A percentile compares a stretch with the other conserved stretches of the same genome.
phyloP scores from a whole-genome alignment of 139 green algal species.

The Ulvella scutata region DNA sequence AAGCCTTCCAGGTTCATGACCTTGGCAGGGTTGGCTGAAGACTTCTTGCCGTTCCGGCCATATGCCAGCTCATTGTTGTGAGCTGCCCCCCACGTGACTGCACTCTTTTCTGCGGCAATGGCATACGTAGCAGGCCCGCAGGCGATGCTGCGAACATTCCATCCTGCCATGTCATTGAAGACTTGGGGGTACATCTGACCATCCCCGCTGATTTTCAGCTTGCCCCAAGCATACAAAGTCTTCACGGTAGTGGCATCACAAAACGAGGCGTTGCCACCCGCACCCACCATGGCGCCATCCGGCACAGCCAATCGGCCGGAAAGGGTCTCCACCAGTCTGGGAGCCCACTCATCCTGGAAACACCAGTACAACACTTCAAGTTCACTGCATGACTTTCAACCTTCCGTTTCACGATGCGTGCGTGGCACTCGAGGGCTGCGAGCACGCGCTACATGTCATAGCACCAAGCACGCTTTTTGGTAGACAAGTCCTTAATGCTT shows the following conservation, averaged over 20 bases:
- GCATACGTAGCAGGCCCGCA: constrained; percentile 65
- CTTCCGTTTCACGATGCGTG: no score
- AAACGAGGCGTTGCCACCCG: neutral
- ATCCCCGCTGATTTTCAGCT: constrained; percentile 70
- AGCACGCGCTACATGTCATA: no score
- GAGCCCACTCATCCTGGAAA: constrained; percentile 62
- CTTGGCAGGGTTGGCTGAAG: constrained; percentile 73
- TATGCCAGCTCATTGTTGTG: constrained; percentile 80
- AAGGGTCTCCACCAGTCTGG: constrained; percentile 52
- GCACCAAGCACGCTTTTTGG: no score
- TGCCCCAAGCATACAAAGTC: constrained; percentile 76
- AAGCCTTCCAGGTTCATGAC: constrained; percentile 40
- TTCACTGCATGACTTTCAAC: no score
- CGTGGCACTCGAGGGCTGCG: no score
- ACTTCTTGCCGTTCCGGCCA: constrained; percentile 75
- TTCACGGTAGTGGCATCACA: neutral
- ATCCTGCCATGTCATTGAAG: constrained; percentile 63
- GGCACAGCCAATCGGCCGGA: constrained; percentile 30
- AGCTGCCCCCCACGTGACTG: constrained; percentile 70
- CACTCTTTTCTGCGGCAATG: constrained; percentile 51
- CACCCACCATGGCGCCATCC: constrained; percentile 20
- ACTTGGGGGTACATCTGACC: constrained; percentile 67
- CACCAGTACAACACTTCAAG: no score
- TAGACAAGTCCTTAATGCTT: no score
- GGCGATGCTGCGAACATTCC: constrained; percentile 57